Evolutionary conservation across 2,329 filamentous ascomycete genomes (phyloP), one percentile per base, ranked within the genome.

Genomic region (Cylindrodendrum hubeiense): DNA sequence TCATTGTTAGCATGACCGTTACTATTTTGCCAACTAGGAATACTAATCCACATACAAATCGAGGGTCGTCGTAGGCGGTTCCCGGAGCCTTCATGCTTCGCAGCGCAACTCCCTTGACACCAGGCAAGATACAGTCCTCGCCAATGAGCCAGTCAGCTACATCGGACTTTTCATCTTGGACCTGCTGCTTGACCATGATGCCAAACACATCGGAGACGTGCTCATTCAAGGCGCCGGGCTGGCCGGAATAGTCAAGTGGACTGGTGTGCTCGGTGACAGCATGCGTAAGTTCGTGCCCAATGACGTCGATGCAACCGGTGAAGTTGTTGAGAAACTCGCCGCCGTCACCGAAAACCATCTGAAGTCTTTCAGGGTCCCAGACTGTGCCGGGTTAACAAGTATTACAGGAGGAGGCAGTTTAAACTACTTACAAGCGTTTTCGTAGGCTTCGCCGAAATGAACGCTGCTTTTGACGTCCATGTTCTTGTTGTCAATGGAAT

Each of bases 311-410:
- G 60, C 80, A 83, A 28, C 80, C 80, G 2, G 84, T 84, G 73
- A 88, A 87, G 75, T 84, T 82, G 70, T 80, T 81, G 56, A 88
- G 77, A 50, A 86, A 85, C 37, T 82, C 79, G 64, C 84, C 81
- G 7, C 86, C 86, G 56, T 88, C 86, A 3, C 86, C 87, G 68
- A 86, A 89, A 5, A 87, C 84, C 82, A 88, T 86, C 70, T 87
- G 84, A 37, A 79, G 72, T 50, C 76, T 78, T 64, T 81, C 76
- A 2, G 83, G 79, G 61, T 87, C 82, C 85, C 86, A 88, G 72
- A 85, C 81, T 83, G 44, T 3, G 4, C 3, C 9, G 21, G 5
- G 44, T 69, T 34, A 70, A n/a, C 17, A 33, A 34, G 12, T 10
- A 10, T 12, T 22, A 4, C 19, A 12, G 10, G 21, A 12, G 5